Evolutionary conservation across 1,139 yeast species (phyloP), one percentile per base, ranked within the genome.

Genomic region (Kazachstania sp.): DNA sequence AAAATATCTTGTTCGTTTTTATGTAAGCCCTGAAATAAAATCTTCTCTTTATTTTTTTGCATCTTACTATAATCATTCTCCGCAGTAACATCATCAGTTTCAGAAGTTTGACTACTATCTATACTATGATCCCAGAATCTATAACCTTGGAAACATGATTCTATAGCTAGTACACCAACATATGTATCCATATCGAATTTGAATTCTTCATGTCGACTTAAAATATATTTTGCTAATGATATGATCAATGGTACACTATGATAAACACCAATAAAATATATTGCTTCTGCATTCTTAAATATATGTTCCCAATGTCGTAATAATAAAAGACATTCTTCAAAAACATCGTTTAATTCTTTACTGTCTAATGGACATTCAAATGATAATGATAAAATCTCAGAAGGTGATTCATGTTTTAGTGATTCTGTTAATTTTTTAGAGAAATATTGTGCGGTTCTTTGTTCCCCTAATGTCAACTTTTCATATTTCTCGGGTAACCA

Each of bases 41-140:
- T 58, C 47, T 57, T 62, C 42, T 63, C 67, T 47, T 56, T 58
- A 13, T 50, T 49, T 34, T 58, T 58, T 45, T 61, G 63, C 15
- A 56, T 50, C 41, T 57, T 62, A 26, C 54, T 51, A 37, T 60
- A 53, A 29, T 56, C 57, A 36, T 51, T 52, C 30, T 53, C 57
- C 26, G 51, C 45, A 32, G 51, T 52, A 7, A 42, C 44, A 23
- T 49, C 48, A 19, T 44, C 51, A 7, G 49, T 49, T 32, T 55
- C 39, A 12, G 41, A 37, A n/a, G 19, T 43, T 15, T 36, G 37
- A 12, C 37, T 38, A 16, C 35, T 43, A 36, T 56, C 68, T 6
- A 54, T 49, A 41, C 62, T 60, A 43, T 64, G 67, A 41, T 63
- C 66, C 67, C 67, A 64, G 47, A 62, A 63, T 45, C 61, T 54